phyloP scores from a whole-genome alignment of 257 asterid species.

The Echium plantagineum region DNA sequence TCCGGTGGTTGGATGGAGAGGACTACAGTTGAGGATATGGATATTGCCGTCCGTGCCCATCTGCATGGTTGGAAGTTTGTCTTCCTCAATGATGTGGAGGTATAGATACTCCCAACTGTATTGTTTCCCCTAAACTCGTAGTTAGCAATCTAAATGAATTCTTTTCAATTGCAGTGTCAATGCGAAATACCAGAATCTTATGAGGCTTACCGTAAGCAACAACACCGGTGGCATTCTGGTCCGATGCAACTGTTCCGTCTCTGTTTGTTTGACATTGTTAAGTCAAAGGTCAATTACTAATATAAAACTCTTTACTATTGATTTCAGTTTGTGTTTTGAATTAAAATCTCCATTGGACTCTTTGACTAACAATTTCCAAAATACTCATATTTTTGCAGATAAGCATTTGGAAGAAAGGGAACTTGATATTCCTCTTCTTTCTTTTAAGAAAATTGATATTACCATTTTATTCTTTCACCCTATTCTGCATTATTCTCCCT shows the following conservation, averaged over 20 bases:
- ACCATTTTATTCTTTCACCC: slow-evolving; percentile 69
- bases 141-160: background rate
- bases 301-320: background rate
- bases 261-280: slow-evolving; percentile 52
- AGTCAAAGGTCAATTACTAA: slow-evolving; percentile 34
- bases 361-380: background rate
- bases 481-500: slow-evolving; percentile 63
- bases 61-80: slow-evolving; percentile 77
- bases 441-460: slow-evolving; percentile 49
- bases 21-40: slow-evolving; percentile 82
- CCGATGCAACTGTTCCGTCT: slow-evolving; percentile 82
- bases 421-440: slow-evolving; percentile 43
- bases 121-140: background rate
- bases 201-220: slow-evolving; percentile 72
- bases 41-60: slow-evolving; percentile 77
- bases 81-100: slow-evolving; percentile 73
- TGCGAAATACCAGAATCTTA: slow-evolving; percentile 78
- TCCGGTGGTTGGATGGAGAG: slow-evolving; percentile 84
- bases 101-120: slow-evolving; percentile 5
- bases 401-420: slow-evolving; percentile 22
- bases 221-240: slow-evolving; percentile 84
- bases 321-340: no score
- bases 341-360: background rate
- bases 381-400: slow-evolving; percentile 14
- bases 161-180: slow-evolving; percentile 35